phyloP scores from a whole-genome alignment of 1,284 basidiomycete genomes.

The Singerocomus inundabilis region DNA sequence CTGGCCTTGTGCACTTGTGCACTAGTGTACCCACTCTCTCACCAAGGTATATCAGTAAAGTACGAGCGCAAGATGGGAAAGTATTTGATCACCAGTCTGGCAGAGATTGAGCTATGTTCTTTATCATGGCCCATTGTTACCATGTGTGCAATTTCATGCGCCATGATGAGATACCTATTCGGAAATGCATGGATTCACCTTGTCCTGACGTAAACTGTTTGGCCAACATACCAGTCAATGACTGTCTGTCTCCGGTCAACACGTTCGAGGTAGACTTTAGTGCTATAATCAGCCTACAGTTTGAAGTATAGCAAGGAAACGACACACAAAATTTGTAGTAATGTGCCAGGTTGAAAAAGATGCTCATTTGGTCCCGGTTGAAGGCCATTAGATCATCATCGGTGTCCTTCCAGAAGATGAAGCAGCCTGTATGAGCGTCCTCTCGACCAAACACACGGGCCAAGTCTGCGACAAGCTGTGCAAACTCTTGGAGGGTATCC shows the following conservation, averaged over 20 bases:
- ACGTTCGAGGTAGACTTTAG: background rate
- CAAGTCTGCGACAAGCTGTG: slow-evolving; percentile 1
- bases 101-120: slow-evolving; percentile 21
- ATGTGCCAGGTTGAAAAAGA: slow-evolving; percentile 28
- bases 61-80: slow-evolving; percentile 1
- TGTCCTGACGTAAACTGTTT: too few species aligned
- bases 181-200: too few species aligned
- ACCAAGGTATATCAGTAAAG: background rate
- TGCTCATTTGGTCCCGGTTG: slow-evolving; percentile 19
- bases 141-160: slow-evolving; percentile 27
- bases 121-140: slow-evolving; percentile 18
- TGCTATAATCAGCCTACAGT: background rate
- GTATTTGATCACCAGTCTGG: slow-evolving; percentile 3
- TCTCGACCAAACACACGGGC: slow-evolving; percentile 11
- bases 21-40: too few species aligned
- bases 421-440: slow-evolving; percentile 6
- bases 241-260: slow-evolving; percentile 7
- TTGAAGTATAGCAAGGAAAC: background rate
- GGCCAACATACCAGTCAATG: slow-evolving; percentile 12
- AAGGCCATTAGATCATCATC: slow-evolving; percentile 29
- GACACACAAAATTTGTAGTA: slow-evolving; percentile 13
- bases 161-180: slow-evolving; percentile 27
- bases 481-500: slow-evolving; percentile 3
- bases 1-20: too few species aligned
- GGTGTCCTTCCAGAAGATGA: slow-evolving; percentile 25